These are phyloP conservation scores for Hypsizygus marmoreus DNA, from an alignment of 768 basidiomycete genomes.

Conservation along the genomic window DNA sequence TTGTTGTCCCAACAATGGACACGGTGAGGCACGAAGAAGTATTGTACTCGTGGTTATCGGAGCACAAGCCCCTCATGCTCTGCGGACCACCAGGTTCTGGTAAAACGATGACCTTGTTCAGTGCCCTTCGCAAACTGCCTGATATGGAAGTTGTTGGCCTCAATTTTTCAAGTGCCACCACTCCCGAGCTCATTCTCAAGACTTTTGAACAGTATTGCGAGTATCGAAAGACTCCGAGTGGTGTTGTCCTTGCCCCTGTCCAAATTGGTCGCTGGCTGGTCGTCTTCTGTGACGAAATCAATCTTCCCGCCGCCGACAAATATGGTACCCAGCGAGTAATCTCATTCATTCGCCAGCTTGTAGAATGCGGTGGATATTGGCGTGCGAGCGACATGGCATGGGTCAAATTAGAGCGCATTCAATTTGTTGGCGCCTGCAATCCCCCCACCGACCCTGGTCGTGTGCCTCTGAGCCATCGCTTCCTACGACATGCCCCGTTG, in stretches of 20 bases:
- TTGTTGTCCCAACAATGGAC: slow-evolving; percentile 98
- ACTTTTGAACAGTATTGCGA: slow-evolving; percentile 99
- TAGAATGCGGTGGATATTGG: slow-evolving; percentile 95
- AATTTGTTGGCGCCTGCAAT: slow-evolving; percentile 99
- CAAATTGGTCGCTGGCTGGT: slow-evolving; percentile 99
- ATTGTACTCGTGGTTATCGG: slow-evolving; percentile 96
- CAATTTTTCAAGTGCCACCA: slow-evolving; percentile 99
- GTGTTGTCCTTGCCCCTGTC: slow-evolving; percentile 90
- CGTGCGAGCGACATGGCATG: slow-evolving; percentile 92
- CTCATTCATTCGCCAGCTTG: slow-evolving; percentile 95
- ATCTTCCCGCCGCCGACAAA: slow-evolving; percentile 93
- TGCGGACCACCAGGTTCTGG: slow-evolving; percentile 99
- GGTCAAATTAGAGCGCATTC: slow-evolving; percentile 98
- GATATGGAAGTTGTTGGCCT: slow-evolving; percentile 99
- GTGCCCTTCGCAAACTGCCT: slow-evolving; percentile 93
- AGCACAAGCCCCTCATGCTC: slow-evolving; percentile 97
- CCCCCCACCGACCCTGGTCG: slow-evolving; percentile 99
- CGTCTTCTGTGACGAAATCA: slow-evolving; percentile 99
- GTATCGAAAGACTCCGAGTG: slow-evolving; percentile 97
- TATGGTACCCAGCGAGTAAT: slow-evolving; percentile 99
- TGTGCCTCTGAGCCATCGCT: slow-evolving; percentile 96
- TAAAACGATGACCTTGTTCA: slow-evolving; percentile 99
- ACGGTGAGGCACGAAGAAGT: slow-evolving; percentile 99
- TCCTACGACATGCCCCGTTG: slow-evolving; percentile 95
- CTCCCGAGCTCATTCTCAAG: slow-evolving; percentile 96